Evolutionary conservation across 2,329 filamentous ascomycete species (phyloP), one percentile per base, ranked within the genome.

Genomic region (Epichloe typhina): DNA sequence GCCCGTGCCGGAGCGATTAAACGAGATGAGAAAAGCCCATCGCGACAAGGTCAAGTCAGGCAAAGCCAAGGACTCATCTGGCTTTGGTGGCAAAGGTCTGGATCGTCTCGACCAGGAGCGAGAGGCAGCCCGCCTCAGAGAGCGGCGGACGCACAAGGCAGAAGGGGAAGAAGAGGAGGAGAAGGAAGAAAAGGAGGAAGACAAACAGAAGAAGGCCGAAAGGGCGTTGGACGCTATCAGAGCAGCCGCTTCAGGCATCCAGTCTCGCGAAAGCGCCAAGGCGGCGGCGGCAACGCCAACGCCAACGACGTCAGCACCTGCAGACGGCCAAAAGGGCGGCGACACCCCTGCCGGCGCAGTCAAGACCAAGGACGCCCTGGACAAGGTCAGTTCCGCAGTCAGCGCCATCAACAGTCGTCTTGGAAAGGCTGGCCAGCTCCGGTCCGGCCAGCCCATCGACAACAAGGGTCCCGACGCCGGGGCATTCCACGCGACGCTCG

Each of bases 391-490:
- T 53, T 87, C 86, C n/a, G 91, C 91, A 5, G 89, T 93, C 59
- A 88, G 84, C 59, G 86, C 84, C 65, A 95, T 98, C 70, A 90
- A 95, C 66, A 84, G 83, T 54, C 88, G 93, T 57, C 77, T 98
- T 39, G 91, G 88, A 62, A 88, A 88, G 59, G 88, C 88, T 36
- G 90, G 90, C 37, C 86, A 93, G 64, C 83, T 96, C 60, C 85
- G 93, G 53, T 85, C 88, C 4, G 93, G 93, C 13, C 90, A 95
- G 54, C 89, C 93, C 7, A 94, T 96, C 64, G 93, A 98, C 72
- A 98, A 98, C 72, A 96, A 96, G 68, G 93, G 93, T 1, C 93
- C 93, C 0, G 93, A 98, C 66, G 93, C 93, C 3, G 93, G 93
- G 48, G 89, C 90, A 0, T 98, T 89, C 76, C 93, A 98, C 66